Evolutionary conservation across 768 basidiomycete species (phyloP), one percentile per base, ranked within the genome.

Genomic region (Lentinula sp.): DNA sequence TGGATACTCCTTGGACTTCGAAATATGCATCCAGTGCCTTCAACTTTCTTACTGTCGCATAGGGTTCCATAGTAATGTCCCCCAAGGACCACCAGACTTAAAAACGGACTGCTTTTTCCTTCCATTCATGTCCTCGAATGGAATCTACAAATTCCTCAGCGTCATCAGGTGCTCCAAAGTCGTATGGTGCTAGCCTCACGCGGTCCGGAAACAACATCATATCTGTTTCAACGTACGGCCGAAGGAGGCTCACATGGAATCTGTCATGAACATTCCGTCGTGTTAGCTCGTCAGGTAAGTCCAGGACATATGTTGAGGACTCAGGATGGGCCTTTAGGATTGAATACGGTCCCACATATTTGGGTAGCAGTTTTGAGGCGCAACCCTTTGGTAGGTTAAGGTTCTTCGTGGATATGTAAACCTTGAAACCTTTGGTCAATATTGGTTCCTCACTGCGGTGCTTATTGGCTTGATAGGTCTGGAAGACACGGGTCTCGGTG

Each of bases 391-490:
- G 75, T 4, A 76, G 8, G 2, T 48, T 35, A 0, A 77, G 53
- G 60, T 76, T 73, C 46, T 70, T 59, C 0, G 70, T 75, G 0
- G 73, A 73, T 2, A 77, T 43, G 37, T 73, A 76, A 0, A 70
- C 73, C 0, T 62, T 32, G 6, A 66, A 62, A 0, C 73, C 74
- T 8, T 35, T 48, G 5, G 23, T 9, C 4, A 50, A 51, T 0
- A 46, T 23, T 53, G 60, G 61, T 36, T 64, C 62, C 28, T 36
- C 33, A 10, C 13, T 61, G 1, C 72, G 60, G 4, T 36, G 50
- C 9, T 57, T 32, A 49, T 74, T 71, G 0, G 69, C 64, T 0
- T 73, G 63, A 42, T 66, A 32, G 0, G 66, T 66, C 41, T 72
- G 68, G 3, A 39, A 7, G 0, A 71, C 62, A 0, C 71, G 59